phyloP scores from a whole-genome alignment of 2,329 filamentous ascomycete species.

The Fusarium kyushuense region DNA sequence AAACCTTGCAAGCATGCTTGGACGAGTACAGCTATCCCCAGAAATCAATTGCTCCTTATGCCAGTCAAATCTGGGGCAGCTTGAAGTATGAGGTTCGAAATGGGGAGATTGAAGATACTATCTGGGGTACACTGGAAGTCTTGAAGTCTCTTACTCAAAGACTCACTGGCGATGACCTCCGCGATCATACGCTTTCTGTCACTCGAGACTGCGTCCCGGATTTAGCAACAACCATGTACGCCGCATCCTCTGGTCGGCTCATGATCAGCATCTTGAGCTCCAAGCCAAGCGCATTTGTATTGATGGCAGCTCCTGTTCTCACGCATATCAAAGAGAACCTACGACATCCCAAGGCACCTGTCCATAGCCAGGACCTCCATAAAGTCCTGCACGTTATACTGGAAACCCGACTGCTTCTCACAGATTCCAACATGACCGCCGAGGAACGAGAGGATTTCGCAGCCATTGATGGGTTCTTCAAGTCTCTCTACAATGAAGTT shows the following conservation, averaged over 20 bases:
- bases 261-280: constrained; percentile 64
- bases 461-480: constrained; percentile 54
- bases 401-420: constrained; percentile 58
- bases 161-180: constrained; percentile 59
- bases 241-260: constrained; percentile 64
- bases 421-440: constrained; percentile 50
- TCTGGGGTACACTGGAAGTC: constrained; percentile 67
- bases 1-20: constrained; percentile 67
- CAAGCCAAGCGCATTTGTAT: constrained; percentile 61
- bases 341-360: constrained; percentile 61
- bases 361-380: constrained; percentile 65
- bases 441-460: constrained; percentile 56
- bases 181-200: constrained; percentile 61
- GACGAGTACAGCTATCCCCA: constrained; percentile 61
- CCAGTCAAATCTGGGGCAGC: constrained; percentile 67
- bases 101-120: constrained; percentile 68
- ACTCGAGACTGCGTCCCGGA: constrained; percentile 67
- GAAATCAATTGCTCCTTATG: constrained; percentile 62
- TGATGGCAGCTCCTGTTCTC: constrained; percentile 60
- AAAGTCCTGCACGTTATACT: constrained; percentile 65
- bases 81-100: constrained; percentile 73
- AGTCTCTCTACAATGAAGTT: constrained; percentile 58
- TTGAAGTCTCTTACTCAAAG: constrained; percentile 62
- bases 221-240: constrained; percentile 65
- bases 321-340: constrained; percentile 64